These are phyloP conservation scores for Gracilaria domingensis DNA, from an alignment of 23 red algal genomes.

Conservation along the genomic window DNA sequence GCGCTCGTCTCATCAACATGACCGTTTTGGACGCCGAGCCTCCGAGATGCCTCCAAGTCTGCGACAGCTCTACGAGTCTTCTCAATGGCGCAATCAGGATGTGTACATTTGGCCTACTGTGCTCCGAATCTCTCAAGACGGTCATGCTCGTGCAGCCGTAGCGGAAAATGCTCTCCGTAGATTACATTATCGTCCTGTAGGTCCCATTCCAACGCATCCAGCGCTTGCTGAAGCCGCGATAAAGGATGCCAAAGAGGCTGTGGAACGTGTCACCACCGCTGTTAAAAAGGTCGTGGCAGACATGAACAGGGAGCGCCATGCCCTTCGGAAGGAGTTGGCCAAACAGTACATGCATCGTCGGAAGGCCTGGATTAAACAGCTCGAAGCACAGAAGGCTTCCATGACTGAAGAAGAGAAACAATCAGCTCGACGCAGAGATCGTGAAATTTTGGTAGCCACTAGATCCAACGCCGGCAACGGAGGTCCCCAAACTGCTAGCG, in stretches of 20 bases:
- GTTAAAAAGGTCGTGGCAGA: conserved; percentile 20
- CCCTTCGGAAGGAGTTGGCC: not conserved
- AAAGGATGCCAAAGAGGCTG: conserved; percentile 32
- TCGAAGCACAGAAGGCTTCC: not conserved
- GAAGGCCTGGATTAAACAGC: conserved; percentile 33
- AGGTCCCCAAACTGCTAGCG: conserved; percentile 31
- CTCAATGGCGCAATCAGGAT: conserved; percentile 40
- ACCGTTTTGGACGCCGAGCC: conserved; percentile 55
- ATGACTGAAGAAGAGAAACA: conserved; percentile 30
- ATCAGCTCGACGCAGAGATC: conserved; percentile 35
- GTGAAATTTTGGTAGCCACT: conserved; percentile 63
- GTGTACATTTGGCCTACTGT: conserved; percentile 72
- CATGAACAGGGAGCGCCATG: not conserved
- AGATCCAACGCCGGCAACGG: conserved; percentile 28
- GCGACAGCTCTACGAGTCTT: conserved; percentile 52
- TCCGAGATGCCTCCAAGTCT: conserved; percentile 66
- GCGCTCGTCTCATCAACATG: conserved; percentile 42
- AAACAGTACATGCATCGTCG: conserved; percentile 38
- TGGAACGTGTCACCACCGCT: not conserved
- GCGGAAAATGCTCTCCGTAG: conserved; percentile 28
- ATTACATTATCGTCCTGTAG: conserved; percentile 15
- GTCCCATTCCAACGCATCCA: not conserved
- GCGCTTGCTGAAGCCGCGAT: conserved; percentile 44
- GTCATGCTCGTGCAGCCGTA: conserved; percentile 39
- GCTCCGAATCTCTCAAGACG: conserved; percentile 22